Conservation (phyloP, 1,284 basidiomycete genomes). For the Sphagnurus paluster region DNA sequence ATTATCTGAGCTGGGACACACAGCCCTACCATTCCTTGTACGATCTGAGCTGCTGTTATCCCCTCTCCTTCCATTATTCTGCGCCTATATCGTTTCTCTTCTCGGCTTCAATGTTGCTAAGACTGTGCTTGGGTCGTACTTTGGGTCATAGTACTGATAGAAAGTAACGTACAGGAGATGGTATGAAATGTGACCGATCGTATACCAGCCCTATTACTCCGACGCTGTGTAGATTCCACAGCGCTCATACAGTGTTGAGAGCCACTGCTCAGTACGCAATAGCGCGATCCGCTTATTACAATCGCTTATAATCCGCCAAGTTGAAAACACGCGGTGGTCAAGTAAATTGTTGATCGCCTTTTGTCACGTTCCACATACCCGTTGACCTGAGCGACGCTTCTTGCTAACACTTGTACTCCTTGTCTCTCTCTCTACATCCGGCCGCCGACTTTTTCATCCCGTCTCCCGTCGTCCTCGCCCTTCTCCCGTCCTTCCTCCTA, state of each 20-base stretch:
- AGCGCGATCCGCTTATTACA: too few species aligned
- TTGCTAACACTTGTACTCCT: constrained; percentile 14
- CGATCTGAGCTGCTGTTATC: constrained; percentile 85
- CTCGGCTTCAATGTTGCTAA: constrained; percentile 89
- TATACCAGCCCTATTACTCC: background rate
- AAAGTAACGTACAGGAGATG: constrained; percentile 2
- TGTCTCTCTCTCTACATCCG: constrained; percentile 10
- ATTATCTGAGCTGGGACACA: constrained; percentile 11
- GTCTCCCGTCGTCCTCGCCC: constrained; percentile 13
- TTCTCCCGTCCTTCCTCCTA: background rate
- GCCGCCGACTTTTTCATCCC: constrained; percentile 3
- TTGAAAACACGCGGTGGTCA: constrained; percentile 9
- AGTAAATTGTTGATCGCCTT: constrained; percentile 1
- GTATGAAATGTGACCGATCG: constrained; percentile 9
- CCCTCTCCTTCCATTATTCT: constrained; percentile 83
- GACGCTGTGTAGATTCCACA: constrained; percentile 1
- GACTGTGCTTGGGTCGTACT: constrained; percentile 76
- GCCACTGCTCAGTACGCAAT: too few species aligned
- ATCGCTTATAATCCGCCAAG: constrained; percentile 7
- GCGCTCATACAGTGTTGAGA: background rate
- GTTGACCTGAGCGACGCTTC: constrained; percentile 12
- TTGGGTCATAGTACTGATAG: constrained; percentile 53
- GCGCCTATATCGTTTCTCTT: constrained; percentile 81
- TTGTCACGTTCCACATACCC: constrained; percentile 22
- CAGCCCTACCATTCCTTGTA: constrained; percentile 89